Percentiles rank a stretch among this genome's conserved stretches.
phyloP scores from a whole-genome alignment of 1,139 yeast species.

The Hanseniaspora gamundiae region DNA sequence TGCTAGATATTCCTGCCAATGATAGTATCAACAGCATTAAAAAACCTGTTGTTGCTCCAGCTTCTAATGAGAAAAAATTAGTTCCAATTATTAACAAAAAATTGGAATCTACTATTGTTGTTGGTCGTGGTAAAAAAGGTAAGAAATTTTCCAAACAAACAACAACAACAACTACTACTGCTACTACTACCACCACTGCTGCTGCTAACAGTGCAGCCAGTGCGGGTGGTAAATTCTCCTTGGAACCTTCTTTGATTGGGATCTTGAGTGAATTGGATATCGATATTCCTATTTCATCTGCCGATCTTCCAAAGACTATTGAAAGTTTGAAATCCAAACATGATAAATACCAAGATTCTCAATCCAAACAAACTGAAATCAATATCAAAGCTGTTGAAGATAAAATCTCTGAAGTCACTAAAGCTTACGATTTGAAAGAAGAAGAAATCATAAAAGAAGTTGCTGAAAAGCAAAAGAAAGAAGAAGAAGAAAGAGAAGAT shows the following conservation, averaged over 20 bases:
- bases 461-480: neutral
- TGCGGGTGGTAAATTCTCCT: constrained; percentile 41
- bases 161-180: constrained; percentile 10
- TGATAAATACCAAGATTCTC: constrained; percentile 55
- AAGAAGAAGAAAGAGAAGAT: neutral
- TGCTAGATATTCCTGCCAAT: constrained; percentile 18
- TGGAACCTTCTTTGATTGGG: constrained; percentile 73
- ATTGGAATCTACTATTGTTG: constrained; percentile 31
- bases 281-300: constrained; percentile 68
- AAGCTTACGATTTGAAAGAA: constrained; percentile 25
- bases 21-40: constrained; percentile 24
- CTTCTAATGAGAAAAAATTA: constrained; percentile 52
- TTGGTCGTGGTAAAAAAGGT: constrained; percentile 42
- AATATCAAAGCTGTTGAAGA: constrained; percentile 68
- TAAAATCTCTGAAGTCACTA: constrained; percentile 51
- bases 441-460: constrained; percentile 14
- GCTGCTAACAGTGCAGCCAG: constrained; percentile 13
- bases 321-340: constrained; percentile 65
- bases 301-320: constrained; percentile 57
- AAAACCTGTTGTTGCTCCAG: constrained; percentile 31
- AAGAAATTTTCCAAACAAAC: constrained; percentile 34
- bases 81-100: constrained; percentile 57
- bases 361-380: constrained; percentile 70
- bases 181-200: constrained; percentile 11
- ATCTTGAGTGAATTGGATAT: constrained; percentile 68